These are phyloP conservation scores for Astrothelium subdiscretum DNA, from an alignment of 495 filamentous ascomycete genomes.

Conservation along the genomic window DNA sequence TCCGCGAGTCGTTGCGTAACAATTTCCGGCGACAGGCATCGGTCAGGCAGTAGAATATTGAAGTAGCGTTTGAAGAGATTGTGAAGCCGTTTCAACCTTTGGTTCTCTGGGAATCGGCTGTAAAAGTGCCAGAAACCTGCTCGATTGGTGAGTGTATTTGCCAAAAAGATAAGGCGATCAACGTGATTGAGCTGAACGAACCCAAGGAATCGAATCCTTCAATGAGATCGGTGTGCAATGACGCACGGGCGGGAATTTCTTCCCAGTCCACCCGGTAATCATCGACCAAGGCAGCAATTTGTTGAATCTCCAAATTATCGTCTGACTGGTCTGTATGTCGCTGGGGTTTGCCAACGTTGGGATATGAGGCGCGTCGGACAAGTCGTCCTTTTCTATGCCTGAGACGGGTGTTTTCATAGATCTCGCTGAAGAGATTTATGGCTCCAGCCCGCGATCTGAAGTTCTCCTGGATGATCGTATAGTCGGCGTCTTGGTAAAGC, in stretches of 20 bases:
- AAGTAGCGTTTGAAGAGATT: not conserved
- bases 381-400: not conserved
- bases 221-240: not conserved
- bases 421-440: not conserved
- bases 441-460: not conserved
- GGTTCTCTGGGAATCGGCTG: not conserved
- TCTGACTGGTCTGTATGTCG: not conserved
- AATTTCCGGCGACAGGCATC: not conserved
- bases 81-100: not conserved
- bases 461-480: not conserved
- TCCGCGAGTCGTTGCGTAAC: not conserved
- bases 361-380: not conserved
- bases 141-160: not conserved
- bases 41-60: not conserved
- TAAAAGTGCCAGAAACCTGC: not conserved
- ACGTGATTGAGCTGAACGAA: not conserved
- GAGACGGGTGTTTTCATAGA: not conserved
- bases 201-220: not conserved
- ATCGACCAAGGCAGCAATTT: not conserved
- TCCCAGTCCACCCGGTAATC: not conserved
- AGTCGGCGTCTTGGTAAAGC: not conserved
- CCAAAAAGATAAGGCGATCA: not conserved
- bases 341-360: not conserved
- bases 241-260: not conserved
- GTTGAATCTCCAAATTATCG: not conserved